Percentiles rank a stretch among this genome's conserved stretches.
phyloP scores from a whole-genome alignment of 108 stramenopile species.

The Fragilaria radians region DNA sequence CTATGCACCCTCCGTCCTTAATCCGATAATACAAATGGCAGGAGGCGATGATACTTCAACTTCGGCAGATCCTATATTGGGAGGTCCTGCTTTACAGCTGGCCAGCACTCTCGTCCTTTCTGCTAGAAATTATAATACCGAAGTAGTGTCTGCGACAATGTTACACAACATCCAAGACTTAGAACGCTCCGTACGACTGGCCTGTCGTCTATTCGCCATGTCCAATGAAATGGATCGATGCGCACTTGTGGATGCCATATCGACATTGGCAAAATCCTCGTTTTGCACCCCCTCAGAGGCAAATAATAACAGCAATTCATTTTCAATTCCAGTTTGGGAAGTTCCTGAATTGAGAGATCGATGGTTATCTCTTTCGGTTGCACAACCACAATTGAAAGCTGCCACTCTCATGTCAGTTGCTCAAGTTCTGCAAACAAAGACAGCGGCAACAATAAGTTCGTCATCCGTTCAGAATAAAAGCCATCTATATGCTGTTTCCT shows the following conservation, averaged over 20 bases:
- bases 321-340: slow-evolving; percentile 10
- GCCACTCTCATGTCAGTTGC: slow-evolving; percentile 20
- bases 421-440: slow-evolving; percentile 5
- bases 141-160: no score
- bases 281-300: no score
- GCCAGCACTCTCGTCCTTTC: no score
- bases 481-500: background rate
- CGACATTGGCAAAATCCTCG: slow-evolving; percentile 21
- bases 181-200: no score
- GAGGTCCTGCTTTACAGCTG: slow-evolving; percentile 22
- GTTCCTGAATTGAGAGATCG: slow-evolving; percentile 13
- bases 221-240: slow-evolving; percentile 16
- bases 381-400: slow-evolving; percentile 23
- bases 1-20: slow-evolving; percentile 3
- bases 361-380: slow-evolving; percentile 19
- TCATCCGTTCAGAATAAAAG: slow-evolving; percentile 1
- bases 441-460: slow-evolving; percentile 1
- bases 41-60: slow-evolving; percentile 1
- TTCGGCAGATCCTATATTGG: slow-evolving; percentile 20
- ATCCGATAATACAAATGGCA: slow-evolving; percentile 17
- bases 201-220: slow-evolving; percentile 14
- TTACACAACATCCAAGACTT: no score
- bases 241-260: slow-evolving; percentile 24
- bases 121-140: no score
- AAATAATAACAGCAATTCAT: no score